Percentiles rank a stretch among this genome's conserved stretches.
Conservation (phyloP, 2,329 filamentous ascomycete species). For the Thelonectria discophora region DNA sequence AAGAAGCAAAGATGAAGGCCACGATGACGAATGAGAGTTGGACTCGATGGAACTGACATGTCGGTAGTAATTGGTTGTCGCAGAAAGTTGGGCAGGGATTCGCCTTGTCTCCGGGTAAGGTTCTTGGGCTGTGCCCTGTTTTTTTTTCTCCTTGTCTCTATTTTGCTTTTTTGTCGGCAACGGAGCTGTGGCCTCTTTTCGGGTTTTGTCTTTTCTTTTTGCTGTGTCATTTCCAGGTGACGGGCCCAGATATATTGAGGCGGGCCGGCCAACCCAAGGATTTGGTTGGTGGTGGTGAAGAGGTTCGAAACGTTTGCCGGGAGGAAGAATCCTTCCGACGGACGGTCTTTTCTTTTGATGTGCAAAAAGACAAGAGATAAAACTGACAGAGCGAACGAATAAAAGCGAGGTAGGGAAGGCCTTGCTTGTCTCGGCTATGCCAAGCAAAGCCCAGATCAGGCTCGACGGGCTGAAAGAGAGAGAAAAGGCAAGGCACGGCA, state of each 20-base stretch:
- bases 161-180: neutral
- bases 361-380: too few relatives aligned
- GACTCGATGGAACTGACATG: neutral
- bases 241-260: neutral
- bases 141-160: neutral
- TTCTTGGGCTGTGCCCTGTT: neutral
- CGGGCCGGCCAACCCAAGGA: neutral
- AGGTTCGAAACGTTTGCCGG: neutral
- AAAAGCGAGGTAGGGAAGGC: constrained; percentile 1
- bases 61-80: constrained; percentile 1
- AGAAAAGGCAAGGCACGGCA: too few relatives aligned
- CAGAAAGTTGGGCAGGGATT: neutral
- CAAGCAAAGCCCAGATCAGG: neutral
- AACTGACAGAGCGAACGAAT: too few relatives aligned
- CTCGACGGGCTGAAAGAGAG: too few relatives aligned
- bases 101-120: neutral
- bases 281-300: neutral
- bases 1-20: neutral
- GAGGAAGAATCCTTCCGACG: neutral
- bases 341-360: neutral
- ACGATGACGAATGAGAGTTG: neutral
- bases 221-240: neutral
- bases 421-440: constrained; percentile 14
- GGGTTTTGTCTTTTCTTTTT: neutral
- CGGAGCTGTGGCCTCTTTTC: neutral